Conservation (phyloP, 2,329 filamentous ascomycete species). For the Claviceps quebecensis region DNA sequence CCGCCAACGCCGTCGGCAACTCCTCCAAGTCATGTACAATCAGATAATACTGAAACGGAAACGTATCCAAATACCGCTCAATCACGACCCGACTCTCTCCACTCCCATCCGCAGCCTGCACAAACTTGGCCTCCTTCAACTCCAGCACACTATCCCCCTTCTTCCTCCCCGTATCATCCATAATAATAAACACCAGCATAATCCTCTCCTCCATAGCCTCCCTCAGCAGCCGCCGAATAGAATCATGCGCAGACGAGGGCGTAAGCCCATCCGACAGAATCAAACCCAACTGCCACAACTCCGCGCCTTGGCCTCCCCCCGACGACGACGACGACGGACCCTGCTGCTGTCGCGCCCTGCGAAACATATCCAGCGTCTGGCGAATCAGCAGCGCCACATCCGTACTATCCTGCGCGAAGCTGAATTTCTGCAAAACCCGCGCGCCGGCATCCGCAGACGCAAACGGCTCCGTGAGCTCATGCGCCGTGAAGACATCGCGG, state of each 20-base stretch:
- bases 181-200: slow-evolving; percentile 96
- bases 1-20: slow-evolving; percentile 74
- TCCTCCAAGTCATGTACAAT: slow-evolving; percentile 88
- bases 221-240: slow-evolving; percentile 67
- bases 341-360: slow-evolving; percentile 53
- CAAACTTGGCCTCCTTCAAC: slow-evolving; percentile 74
- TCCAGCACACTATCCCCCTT: slow-evolving; percentile 63
- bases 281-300: slow-evolving; percentile 90
- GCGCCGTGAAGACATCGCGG: slow-evolving; percentile 66
- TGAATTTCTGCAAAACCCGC: slow-evolving; percentile 72
- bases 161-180: slow-evolving; percentile 48
- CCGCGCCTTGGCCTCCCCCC: slow-evolving; percentile 34
- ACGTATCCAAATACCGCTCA: slow-evolving; percentile 84
- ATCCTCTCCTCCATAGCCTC: slow-evolving; percentile 87
- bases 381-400: slow-evolving; percentile 70
- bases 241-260: slow-evolving; percentile 64
- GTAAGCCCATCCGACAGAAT: slow-evolving; percentile 92
- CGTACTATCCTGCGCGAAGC: slow-evolving; percentile 73
- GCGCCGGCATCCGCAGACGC: slow-evolving; percentile 55
- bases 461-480: slow-evolving; percentile 73
- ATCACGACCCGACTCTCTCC: slow-evolving; percentile 57
- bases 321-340: slow-evolving; percentile 14
- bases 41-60: slow-evolving; percentile 94
- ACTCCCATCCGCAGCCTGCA: slow-evolving; percentile 33
- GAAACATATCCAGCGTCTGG: slow-evolving; percentile 69